Percentiles rank a stretch among this genome's conserved stretches.
phyloP scores from a whole-genome alignment of 306 rosid species.

The Malus orientalis region DNA sequence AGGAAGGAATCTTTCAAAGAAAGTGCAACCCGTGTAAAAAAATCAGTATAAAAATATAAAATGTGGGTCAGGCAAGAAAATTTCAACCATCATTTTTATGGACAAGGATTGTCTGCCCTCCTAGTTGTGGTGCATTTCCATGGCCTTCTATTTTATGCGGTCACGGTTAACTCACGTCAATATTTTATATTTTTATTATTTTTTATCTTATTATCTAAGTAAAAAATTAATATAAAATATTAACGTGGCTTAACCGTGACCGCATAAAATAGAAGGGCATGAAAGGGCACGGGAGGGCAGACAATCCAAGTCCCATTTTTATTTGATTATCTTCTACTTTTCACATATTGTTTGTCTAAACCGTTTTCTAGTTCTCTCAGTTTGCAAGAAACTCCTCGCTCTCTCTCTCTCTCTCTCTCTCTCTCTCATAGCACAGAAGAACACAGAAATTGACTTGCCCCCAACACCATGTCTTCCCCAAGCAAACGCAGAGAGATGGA shows the following conservation, averaged over 20 bases:
- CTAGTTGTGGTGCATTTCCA: too few species aligned
- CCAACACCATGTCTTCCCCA: slow-evolving; percentile 68
- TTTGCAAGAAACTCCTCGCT: slow-evolving; percentile 10
- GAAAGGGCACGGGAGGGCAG: too few species aligned
- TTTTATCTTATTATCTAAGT: too few species aligned
- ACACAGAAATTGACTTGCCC: not conserved
- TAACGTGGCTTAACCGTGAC: too few species aligned
- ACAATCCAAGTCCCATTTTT: not conserved
- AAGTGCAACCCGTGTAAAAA: slow-evolving; percentile 13
- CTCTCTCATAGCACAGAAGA: slow-evolving; percentile 1
- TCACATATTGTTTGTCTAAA: slow-evolving; percentile 30
- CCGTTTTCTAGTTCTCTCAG: slow-evolving; percentile 20
- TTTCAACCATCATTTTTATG: not conserved
- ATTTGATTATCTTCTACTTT: slow-evolving; percentile 18
- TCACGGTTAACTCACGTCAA: too few species aligned
- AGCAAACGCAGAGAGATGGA: slow-evolving; percentile 95
- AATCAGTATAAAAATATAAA: not conserved
- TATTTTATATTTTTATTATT: too few species aligned
- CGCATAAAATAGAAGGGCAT: too few species aligned
- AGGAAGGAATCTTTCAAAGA: slow-evolving; percentile 22
- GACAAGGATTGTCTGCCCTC: too few species aligned
- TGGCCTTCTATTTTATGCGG: too few species aligned
- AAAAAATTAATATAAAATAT: too few species aligned
- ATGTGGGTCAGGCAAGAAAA: slow-evolving; percentile 22
- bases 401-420: not conserved